Base-by-base conservation (phyloP, 208 protist species). In the Trypanosoma platydactyli region DNA sequence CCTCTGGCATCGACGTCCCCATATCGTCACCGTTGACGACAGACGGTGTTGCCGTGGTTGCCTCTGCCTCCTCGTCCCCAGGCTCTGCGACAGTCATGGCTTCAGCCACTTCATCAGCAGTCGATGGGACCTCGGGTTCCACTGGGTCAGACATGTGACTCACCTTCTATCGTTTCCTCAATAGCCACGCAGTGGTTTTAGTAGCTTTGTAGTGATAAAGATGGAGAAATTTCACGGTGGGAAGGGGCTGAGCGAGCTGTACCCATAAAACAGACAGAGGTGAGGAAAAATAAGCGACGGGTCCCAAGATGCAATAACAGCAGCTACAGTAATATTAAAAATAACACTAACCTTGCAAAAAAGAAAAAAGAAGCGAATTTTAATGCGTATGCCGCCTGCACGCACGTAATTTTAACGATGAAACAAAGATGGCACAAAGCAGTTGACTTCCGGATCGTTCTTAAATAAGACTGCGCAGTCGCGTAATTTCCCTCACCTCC, bases 391-490 rank as follows among this genome's bases (percentile, higher is more conserved):
- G n/a, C 12, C 29, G 6, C 3, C 38, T 20, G 9, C 9, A 38
- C 33, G 9, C 9, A 38, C 9, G 3, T 38, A 38, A 9, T 11
- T 3, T 11, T 3, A 24, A 18, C 12, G 30, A 42, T 20, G 33
- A 38, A 51, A 33, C 0, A 50, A 18, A 61, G 38, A 29, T 6
- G 25, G 44, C 16, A 44, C 18, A 35, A 27, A 45, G 15, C 25
- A 44, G 20, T 45, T 3, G 25, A 64, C 5, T 3, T 46, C 45
- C n/a, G 33, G n/a, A n/a, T n/a, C n/a, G n/a, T n/a, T 29, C 25
- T 66, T 58, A 88, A 0, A 88, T 49, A 38, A 91, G 67, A 70
- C 71, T 91, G 30, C 86, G 82, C 25, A 92, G 70, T 35, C 80
- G 75, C 67, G 88, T 79, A 15, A 82, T 61, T n/a, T 84, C 86